Conservation (phyloP, 2,329 filamentous ascomycete species). For the Elsinoe arachidis region DNA sequence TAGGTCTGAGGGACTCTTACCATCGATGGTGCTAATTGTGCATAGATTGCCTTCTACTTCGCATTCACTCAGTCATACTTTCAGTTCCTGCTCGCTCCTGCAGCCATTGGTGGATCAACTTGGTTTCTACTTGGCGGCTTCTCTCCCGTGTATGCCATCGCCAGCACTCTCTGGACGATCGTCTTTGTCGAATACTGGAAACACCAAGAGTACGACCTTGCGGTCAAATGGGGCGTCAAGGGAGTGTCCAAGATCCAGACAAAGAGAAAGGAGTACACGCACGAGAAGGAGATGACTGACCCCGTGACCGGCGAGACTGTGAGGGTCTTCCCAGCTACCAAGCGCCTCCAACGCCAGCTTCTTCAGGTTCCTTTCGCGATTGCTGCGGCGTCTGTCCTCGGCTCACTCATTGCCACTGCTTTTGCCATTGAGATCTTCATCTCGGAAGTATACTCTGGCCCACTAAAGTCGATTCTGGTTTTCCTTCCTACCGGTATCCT, state of each 20-base stretch:
- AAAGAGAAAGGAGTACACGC: conserved; percentile 66
- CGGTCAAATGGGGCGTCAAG: conserved; percentile 79
- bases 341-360: conserved; percentile 67
- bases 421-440: conserved; percentile 96
- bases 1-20: conserved; percentile 14
- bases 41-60: conserved; percentile 81
- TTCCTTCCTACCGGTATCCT: conserved; percentile 85
- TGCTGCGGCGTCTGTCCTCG: conserved; percentile 61
- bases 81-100: conserved; percentile 72
- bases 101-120: conserved; percentile 63
- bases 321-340: conserved; percentile 65
- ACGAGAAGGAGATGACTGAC: conserved; percentile 69
- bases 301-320: conserved; percentile 72
- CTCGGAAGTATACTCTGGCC: conserved; percentile 83
- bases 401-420: conserved; percentile 72
- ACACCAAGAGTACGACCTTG: conserved; percentile 78
- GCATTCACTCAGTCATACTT: conserved; percentile 91
- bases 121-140: conserved; percentile 82
- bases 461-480: conserved; percentile 74
- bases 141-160: conserved; percentile 69
- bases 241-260: conserved; percentile 75
- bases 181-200: conserved; percentile 96
- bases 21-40: conserved; percentile 17
- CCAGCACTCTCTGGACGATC: conserved; percentile 77
- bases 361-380: conserved; percentile 80